Evolutionary conservation across 2,329 filamentous ascomycete genomes (phyloP).

Genomic region (Chaetomiaceae sp.): DNA sequence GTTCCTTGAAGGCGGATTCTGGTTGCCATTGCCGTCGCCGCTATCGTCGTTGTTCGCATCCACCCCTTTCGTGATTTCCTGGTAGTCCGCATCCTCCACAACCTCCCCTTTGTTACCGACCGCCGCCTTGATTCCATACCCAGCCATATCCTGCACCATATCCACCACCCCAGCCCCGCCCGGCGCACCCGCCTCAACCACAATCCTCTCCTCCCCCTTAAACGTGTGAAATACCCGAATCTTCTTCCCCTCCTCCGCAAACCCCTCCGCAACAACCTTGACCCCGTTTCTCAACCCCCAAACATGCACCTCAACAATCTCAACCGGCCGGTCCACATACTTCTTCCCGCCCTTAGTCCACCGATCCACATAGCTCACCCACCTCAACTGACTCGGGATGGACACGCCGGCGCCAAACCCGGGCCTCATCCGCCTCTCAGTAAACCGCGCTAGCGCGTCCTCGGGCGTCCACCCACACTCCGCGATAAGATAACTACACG

Average conservation of each 20-base stretch:
- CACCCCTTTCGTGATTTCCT: slow-evolving; percentile 23
- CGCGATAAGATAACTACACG: slow-evolving; percentile 84
- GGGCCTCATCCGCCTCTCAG: slow-evolving; percentile 80
- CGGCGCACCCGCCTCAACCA: slow-evolving; percentile 57
- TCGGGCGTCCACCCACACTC: slow-evolving; percentile 64
- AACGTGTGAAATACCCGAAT: slow-evolving; percentile 85
- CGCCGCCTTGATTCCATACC: slow-evolving; percentile 31
- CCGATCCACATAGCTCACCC: slow-evolving; percentile 81
- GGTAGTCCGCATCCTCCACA: slow-evolving; percentile 35
- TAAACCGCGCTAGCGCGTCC: slow-evolving; percentile 57
- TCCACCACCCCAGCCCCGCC: slow-evolving; percentile 47
- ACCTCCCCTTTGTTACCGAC: slow-evolving; percentile 19
- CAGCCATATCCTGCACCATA: slow-evolving; percentile 52
- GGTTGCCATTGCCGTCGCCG: slow-evolving; percentile 14
- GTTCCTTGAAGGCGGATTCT: slow-evolving; percentile 27
- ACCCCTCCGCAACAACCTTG: slow-evolving; percentile 81
- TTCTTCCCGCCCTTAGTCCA: slow-evolving; percentile 73
- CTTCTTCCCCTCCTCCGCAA: slow-evolving; percentile 78
- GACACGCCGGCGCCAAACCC: slow-evolving; percentile 86
- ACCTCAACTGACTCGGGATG: slow-evolving; percentile 87
- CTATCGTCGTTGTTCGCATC: slow-evolving; percentile 6
- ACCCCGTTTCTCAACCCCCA: slow-evolving; percentile 88
- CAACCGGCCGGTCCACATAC: slow-evolving; percentile 77
- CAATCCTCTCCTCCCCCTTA: slow-evolving; percentile 62
- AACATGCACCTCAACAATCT: slow-evolving; percentile 82